Percentiles rank a stretch among this genome's conserved stretches.
These are phyloP conservation scores for Cucumis hystrix DNA, from an alignment of 306 rosid genomes.

Conservation along the genomic window DNA sequence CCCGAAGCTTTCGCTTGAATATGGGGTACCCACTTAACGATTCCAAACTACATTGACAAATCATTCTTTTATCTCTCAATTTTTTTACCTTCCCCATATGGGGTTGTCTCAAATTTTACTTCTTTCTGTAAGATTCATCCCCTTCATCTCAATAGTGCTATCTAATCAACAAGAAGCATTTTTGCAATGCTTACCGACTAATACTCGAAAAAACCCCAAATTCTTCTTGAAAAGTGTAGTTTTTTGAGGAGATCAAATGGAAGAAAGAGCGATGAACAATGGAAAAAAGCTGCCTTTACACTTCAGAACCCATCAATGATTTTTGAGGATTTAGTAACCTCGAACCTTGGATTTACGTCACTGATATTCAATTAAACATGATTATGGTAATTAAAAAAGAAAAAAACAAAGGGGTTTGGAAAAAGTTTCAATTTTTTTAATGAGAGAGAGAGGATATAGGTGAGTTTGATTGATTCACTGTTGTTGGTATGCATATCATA, in stretches of 20 bases:
- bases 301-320: not conserved
- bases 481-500: not conserved
- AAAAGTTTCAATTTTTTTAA: not conserved
- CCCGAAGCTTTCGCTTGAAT: not conserved
- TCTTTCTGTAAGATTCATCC: not conserved
- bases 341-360: not conserved
- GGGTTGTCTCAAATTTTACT: not conserved
- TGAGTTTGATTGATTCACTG: not conserved
- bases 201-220: not conserved
- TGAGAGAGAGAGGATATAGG: not conserved
- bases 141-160: not conserved
- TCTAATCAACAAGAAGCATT: not conserved
- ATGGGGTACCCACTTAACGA: conserved; percentile 3
- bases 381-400: not conserved
- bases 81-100: not conserved
- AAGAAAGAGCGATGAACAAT: not conserved
- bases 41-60: not conserved
- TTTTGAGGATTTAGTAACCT: not conserved
- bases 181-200: not conserved
- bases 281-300: not conserved
- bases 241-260: not conserved
- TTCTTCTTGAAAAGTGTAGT: not conserved
- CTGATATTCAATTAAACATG: not conserved
- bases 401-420: not conserved
- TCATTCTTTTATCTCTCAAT: not conserved